These are phyloP conservation scores for Beauveria scarabaeidicola DNA, from an alignment of 2,329 filamentous ascomycete genomes.

Conservation along the genomic window DNA sequence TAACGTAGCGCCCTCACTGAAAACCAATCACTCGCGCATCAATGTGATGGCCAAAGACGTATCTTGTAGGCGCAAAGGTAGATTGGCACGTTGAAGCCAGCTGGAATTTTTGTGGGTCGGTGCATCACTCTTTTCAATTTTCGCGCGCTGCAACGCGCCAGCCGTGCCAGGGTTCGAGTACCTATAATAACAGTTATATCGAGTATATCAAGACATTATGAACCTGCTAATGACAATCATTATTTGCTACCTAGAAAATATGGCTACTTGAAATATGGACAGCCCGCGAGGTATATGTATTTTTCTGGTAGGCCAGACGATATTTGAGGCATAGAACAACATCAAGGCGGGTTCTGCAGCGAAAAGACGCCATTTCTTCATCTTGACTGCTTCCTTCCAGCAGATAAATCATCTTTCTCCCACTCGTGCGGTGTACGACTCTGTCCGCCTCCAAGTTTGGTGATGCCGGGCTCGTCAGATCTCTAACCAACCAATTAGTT, in stretches of 20 bases:
- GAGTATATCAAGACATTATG: too few species aligned
- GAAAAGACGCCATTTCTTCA: too few species aligned
- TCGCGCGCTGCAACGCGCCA: not conserved
- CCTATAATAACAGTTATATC: too few species aligned
- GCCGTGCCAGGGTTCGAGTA: too few species aligned
- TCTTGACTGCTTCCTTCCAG: not conserved
- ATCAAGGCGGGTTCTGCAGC: not conserved
- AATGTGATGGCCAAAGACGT: not conserved
- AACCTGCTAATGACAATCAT: too few species aligned
- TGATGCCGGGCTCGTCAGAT: not conserved
- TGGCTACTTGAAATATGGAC: too few species aligned
- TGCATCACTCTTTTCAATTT: not conserved
- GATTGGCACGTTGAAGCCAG: not conserved
- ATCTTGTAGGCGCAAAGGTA: not conserved
- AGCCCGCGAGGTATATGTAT: too few species aligned
- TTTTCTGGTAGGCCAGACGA: too few species aligned
- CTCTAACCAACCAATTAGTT: not conserved
- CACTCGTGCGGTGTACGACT: too few species aligned
- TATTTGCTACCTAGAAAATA: too few species aligned
- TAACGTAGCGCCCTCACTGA: not conserved
- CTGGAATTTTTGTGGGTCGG: not conserved
- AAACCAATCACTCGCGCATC: not conserved
- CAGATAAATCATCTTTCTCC: not conserved
- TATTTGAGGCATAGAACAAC: too few species aligned
- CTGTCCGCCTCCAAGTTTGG: not conserved